Evolutionary conservation across 176 grass and related monocot species (phyloP), one percentile per base, ranked within the genome.

Genomic region (Zizania latifolia): DNA sequence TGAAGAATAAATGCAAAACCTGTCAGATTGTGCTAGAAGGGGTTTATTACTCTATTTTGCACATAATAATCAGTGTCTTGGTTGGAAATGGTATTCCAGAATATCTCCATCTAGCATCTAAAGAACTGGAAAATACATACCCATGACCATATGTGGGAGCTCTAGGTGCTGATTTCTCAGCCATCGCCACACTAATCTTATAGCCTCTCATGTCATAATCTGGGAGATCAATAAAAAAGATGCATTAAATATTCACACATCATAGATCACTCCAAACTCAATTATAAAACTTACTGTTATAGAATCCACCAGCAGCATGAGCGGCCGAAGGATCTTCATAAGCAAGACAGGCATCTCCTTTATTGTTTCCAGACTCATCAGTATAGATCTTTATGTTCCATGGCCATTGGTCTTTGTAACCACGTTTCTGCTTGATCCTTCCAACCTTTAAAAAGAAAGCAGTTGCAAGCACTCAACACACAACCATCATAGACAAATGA

Each of bases 311-410:
- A 81, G 96, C 96, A 66, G 96, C 75, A 88, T 99, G 96, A 70
- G 96, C 96, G 61, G 96, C 96, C 74, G 87, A 86, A 55, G 96
- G 96, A 84, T 99, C 96, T 92, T 99, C 96, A 80, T 99, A 99
- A 84, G 92, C 89, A 76, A 99, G 87, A 60, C 89, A 91, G 79
- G 92, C 96, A 71, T 99, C 96, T 60, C 96, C 96, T 86, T 99
- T 99, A 32, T 83, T 86, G 75, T 95, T 99, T 74, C 96, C 96
- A 71, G 58, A 82, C 1, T 99, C 96, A 45, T 99, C 96, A 64
- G 96, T 90, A 34, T 99, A 99, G 61, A 99, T 86, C 71, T 95
- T 99, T 64, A 99, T 99, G 90, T 99, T 99, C 87, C 90, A 99
- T 45, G 96, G 96, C 96, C 96, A 99, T 45, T 99, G 96, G 45